phyloP scores from a whole-genome alignment of 2,329 filamentous ascomycete genomes.

The Sporothrix luriei region DNA sequence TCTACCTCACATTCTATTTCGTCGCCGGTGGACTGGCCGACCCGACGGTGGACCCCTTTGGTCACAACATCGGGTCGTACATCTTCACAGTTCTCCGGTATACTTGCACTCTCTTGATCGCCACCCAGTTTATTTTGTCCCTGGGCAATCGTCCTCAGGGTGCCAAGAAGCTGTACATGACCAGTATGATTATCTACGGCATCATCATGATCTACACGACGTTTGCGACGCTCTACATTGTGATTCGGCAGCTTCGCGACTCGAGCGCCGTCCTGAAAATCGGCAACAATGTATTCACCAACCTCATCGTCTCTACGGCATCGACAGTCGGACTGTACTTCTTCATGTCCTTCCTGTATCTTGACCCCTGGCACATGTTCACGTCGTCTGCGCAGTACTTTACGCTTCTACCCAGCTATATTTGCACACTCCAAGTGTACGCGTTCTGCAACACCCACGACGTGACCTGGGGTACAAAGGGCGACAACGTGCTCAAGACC shows the following conservation, averaged over 20 bases:
- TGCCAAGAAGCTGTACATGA: slow-evolving; percentile 85
- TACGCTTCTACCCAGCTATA: slow-evolving; percentile 85
- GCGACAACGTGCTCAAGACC: slow-evolving; percentile 91
- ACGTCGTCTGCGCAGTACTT: slow-evolving; percentile 92
- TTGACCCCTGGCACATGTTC: slow-evolving; percentile 99
- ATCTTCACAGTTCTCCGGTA: slow-evolving; percentile 89
- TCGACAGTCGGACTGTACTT: slow-evolving; percentile 95
- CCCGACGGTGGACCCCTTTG: slow-evolving; percentile 81
- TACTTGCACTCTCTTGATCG: slow-evolving; percentile 81
- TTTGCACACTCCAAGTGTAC: slow-evolving; percentile 96
- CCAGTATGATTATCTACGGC: slow-evolving; percentile 84
- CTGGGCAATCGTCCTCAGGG: slow-evolving; percentile 96
- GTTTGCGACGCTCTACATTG: slow-evolving; percentile 86
- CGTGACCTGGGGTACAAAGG: slow-evolving; percentile 87
- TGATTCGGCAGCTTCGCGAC: slow-evolving; percentile 73
- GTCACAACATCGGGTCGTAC: slow-evolving; percentile 77
- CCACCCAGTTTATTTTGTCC: slow-evolving; percentile 92
- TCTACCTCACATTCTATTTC: slow-evolving; percentile 99
- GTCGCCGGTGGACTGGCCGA: slow-evolving; percentile 88
- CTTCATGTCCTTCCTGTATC: slow-evolving; percentile 91
- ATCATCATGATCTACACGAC: slow-evolving; percentile 96
- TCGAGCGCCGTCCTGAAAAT: slow-evolving; percentile 49
- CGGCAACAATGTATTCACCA: slow-evolving; percentile 90
- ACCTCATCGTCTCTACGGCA: slow-evolving; percentile 84
- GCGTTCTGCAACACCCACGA: slow-evolving; percentile 99